phyloP scores from a whole-genome alignment of 768 basidiomycete genomes.

The Collybia nuda region DNA sequence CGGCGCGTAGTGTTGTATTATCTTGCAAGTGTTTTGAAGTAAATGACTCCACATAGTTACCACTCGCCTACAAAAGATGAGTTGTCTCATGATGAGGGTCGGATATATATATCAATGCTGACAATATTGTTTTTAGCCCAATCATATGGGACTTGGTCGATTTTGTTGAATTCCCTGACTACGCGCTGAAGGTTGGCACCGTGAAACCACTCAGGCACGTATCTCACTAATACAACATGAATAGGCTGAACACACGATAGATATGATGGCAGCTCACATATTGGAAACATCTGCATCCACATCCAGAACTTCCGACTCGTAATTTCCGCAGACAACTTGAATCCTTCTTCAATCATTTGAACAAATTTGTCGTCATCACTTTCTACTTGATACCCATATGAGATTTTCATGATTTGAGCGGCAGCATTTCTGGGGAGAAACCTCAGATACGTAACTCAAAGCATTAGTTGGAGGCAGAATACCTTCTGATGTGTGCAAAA shows the following conservation, averaged over 20 bases:
- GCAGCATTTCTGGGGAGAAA: neutral
- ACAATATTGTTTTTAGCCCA: too few species aligned
- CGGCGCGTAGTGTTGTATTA: too few species aligned
- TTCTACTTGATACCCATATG: constrained; percentile 5
- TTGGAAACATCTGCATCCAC: neutral
- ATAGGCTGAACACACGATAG: neutral
- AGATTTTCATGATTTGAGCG: constrained; percentile 4
- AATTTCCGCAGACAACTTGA: neutral
- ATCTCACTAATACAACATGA: constrained; percentile 9
- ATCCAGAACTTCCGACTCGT: neutral
- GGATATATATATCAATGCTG: too few species aligned
- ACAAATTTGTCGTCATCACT: constrained; percentile 1
- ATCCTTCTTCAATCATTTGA: constrained; percentile 7
- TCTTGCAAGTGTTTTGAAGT: too few species aligned
- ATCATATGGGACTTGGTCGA: too few species aligned
- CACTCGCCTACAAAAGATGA: too few species aligned
- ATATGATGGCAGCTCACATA: neutral
- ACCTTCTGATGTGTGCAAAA: constrained; percentile 1
- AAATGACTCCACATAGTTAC: too few species aligned
- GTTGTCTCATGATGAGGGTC: too few species aligned
- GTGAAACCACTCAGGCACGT: constrained; percentile 24
- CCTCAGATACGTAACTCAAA: neutral
- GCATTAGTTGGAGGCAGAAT: neutral
- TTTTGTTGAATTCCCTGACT: neutral
- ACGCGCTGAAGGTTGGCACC: constrained; percentile 11